These are phyloP conservation scores for Penicillium palitans DNA, from an alignment of 2,329 filamentous ascomycete species.

Conservation along the genomic window DNA sequence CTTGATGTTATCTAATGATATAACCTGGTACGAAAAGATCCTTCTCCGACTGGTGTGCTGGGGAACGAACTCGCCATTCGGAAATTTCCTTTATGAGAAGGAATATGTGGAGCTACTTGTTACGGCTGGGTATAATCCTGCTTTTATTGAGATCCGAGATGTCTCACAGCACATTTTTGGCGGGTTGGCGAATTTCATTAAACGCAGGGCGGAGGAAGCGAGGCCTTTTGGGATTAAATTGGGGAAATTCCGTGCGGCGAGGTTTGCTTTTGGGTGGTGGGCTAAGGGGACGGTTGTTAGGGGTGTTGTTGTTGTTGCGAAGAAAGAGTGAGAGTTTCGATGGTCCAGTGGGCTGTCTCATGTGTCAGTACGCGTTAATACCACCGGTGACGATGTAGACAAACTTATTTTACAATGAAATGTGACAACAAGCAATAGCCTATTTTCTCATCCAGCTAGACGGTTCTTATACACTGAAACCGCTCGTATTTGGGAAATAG, in stretches of 20 bases:
- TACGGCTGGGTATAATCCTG: constrained; percentile 50
- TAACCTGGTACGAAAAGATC: constrained; percentile 30
- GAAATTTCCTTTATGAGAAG: constrained; percentile 50
- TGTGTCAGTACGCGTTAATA: neutral
- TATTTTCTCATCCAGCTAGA: neutral
- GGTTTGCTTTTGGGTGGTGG: constrained; percentile 46
- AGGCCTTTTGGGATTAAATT: constrained; percentile 39
- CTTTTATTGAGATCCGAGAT: constrained; percentile 49
- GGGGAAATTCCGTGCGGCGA: constrained; percentile 38
- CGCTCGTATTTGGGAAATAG: neutral
- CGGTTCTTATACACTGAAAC: neutral
- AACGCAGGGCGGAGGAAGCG: constrained; percentile 37
- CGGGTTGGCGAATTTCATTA: constrained; percentile 50
- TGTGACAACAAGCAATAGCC: neutral
- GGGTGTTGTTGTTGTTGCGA: constrained; percentile 45
- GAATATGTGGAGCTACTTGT: constrained; percentile 51
- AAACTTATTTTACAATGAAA: neutral
- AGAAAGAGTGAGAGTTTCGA: neutral
- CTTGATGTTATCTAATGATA: constrained; percentile 43
- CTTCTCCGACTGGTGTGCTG: constrained; percentile 47
- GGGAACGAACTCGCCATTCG: constrained; percentile 51
- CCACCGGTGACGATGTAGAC: no score
- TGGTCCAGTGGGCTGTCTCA: no score
- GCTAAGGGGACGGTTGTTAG: constrained; percentile 39
- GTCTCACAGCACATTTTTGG: constrained; percentile 56